phyloP scores from a whole-genome alignment of 1,284 basidiomycete species.

The Leucocoprinus gongylophorus region DNA sequence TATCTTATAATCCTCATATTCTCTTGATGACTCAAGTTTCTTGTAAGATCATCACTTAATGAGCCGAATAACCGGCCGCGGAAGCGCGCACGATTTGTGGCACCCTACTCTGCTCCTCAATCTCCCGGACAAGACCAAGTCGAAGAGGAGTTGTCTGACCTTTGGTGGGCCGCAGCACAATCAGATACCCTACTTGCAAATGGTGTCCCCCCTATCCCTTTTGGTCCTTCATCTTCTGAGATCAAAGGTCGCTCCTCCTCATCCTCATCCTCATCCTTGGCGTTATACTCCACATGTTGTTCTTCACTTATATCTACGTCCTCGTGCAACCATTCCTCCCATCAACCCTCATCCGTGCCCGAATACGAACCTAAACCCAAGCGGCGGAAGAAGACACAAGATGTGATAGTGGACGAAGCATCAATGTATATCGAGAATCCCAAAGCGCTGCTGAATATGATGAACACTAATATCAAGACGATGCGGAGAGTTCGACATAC shows the following conservation, averaged over 20 bases:
- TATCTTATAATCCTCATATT: background rate
- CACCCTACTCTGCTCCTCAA: constrained; percentile 26
- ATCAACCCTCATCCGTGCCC: constrained; percentile 1
- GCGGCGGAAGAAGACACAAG: constrained; percentile 18
- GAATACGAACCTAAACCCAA: constrained; percentile 29
- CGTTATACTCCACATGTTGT: background rate
- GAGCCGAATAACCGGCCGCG: constrained; percentile 28
- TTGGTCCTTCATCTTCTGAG: constrained; percentile 35
- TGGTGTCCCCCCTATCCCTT: constrained; percentile 52
- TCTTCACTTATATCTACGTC: constrained; percentile 1
- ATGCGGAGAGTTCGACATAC: constrained; percentile 63
- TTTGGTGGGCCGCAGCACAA: constrained; percentile 71
- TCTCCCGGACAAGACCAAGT: constrained; percentile 21
- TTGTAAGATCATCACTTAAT: constrained; percentile 23
- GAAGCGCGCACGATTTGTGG: constrained; percentile 36
- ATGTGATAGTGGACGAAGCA: background rate
- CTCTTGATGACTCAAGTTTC: background rate
- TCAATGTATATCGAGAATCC: constrained; percentile 19
- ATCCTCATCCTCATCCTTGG: background rate
- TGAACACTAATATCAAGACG: constrained; percentile 69
- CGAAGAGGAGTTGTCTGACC: constrained; percentile 40
- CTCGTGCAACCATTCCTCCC: background rate
- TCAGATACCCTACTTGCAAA: constrained; percentile 56
- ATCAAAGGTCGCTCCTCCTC: constrained; percentile 10
- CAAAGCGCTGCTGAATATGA: constrained; percentile 51